A percentile compares a stretch with the other conserved stretches of the same genome.
Conservation (phyloP, 495 filamentous ascomycete genomes). For the Thozetella sp. region DNA sequence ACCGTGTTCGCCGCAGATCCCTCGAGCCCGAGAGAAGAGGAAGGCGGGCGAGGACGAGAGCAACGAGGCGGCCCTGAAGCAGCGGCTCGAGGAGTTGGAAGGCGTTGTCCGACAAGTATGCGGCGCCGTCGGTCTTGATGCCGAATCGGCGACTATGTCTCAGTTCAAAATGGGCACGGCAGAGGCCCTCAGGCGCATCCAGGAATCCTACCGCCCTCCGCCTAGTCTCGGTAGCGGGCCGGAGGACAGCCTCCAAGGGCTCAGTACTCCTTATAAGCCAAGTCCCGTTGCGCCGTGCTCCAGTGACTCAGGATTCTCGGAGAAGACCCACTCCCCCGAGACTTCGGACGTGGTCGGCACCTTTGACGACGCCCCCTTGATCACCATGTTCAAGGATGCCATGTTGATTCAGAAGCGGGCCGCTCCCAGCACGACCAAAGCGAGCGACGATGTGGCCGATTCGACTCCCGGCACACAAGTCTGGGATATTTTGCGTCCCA, state of each 20-base stretch:
- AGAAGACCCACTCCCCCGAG: not conserved
- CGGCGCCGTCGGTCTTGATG: not conserved
- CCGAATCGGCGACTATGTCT: not conserved
- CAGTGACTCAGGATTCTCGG: not conserved
- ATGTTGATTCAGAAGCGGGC: not conserved
- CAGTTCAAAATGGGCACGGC: not conserved
- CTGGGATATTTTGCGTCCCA: not conserved
- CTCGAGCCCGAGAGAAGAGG: not conserved
- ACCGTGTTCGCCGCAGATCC: not conserved
- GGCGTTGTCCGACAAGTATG: not conserved
- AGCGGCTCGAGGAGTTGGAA: not conserved
- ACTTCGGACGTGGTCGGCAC: not conserved
- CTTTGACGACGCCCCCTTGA: not conserved
- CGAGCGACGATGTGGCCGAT: not conserved
- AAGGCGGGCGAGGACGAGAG: not conserved
- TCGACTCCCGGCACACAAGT: not conserved
- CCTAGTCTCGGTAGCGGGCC: too few species aligned
- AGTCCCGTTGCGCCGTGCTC: too few species aligned
- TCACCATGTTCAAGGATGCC: not conserved
- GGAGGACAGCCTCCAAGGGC: too few species aligned
- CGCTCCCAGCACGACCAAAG: not conserved
- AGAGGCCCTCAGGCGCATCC: not conserved
- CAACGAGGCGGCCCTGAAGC: not conserved
- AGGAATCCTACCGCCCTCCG: too few species aligned
- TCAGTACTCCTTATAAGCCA: too few species aligned